Base-by-base conservation (phyloP, 306 rosid genomes). In the Lathyrus oleraceus region DNA sequence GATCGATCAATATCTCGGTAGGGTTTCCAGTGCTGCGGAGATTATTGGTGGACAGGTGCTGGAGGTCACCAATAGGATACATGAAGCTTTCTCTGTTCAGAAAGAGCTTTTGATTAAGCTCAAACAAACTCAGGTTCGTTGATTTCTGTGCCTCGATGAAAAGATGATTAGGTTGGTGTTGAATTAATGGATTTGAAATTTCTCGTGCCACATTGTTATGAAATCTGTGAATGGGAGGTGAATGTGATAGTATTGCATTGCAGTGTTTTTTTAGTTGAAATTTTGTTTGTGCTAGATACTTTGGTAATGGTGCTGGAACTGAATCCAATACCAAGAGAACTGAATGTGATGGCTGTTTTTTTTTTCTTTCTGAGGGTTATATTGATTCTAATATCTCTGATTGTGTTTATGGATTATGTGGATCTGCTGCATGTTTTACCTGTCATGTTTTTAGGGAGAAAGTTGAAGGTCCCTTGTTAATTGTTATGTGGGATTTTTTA, bases 1-100 rank as follows among this genome's bases (percentile, higher is more conserved):
- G 54, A 79, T 80, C 67, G 81, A 67, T 39, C 85, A 78, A 77
- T 76, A 72, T 65, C 28, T 92, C 42, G 82, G 70, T 54, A 87
- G 83, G 79, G 72, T 90, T 79, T 68, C 64, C 8, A 40, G 59
- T 27, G 89, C 96, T 3, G 96, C 96, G n/a, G 91, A 92, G 82
- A 75, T 71, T 72, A 88, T 92, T 56, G 96, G 98, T 47, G 98
- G 96, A 57, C 84, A 79, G 81, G 96, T 86, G 10, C 67, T 82
- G 82, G 89, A 82, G 12, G 80, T 68, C 19, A 82, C 96, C 8
- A 78, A 77, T 73, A 20, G 83, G 72, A 60, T 92, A 10, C 75
- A 40, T 57, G 86, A 92, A 65, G 98, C 97, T 59, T 93, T 93
- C 65, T 30, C 45, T 72, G 84, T 70, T 58, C 97, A 86, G 82